Percentiles rank a stretch among this genome's conserved stretches.
Conservation (phyloP, 176 grass and related monocot species). For the Stipa capillata region DNA sequence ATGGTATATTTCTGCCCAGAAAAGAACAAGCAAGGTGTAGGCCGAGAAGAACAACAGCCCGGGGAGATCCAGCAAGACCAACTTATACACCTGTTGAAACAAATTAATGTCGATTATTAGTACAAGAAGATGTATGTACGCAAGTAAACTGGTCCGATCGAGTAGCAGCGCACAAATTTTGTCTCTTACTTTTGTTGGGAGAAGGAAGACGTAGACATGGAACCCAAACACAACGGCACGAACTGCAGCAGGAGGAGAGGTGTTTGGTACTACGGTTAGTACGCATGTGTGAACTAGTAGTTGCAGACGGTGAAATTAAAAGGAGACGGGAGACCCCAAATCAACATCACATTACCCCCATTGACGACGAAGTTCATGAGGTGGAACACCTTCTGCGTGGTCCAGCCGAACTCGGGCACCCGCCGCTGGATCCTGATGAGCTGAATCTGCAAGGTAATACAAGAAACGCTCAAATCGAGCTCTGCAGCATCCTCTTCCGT, state of each 20-base stretch:
- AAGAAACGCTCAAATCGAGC: background rate
- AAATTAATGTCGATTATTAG: background rate
- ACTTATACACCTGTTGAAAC: slow-evolving; percentile 51
- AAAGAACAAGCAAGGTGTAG: slow-evolving; percentile 90
- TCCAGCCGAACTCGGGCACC: slow-evolving; percentile 97
- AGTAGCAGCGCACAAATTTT: background rate
- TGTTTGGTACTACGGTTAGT: background rate
- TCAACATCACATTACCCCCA: slow-evolving; percentile 43
- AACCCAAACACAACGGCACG: slow-evolving; percentile 78
- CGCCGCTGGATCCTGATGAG: slow-evolving; percentile 73
- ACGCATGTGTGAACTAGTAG: background rate
- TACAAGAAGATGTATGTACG: background rate
- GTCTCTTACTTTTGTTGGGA: slow-evolving; percentile 49
- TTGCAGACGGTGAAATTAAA: background rate
- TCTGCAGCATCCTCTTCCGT: background rate
- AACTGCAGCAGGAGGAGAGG: slow-evolving; percentile 31
- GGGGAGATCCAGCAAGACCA: slow-evolving; percentile 71
- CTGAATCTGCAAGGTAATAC: slow-evolving; percentile 56
- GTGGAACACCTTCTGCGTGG: slow-evolving; percentile 98
- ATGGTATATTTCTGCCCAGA: slow-evolving; percentile 99
- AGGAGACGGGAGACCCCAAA: background rate
- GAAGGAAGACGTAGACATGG: slow-evolving; percentile 64
- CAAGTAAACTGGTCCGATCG: background rate
- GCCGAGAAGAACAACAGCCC: slow-evolving; percentile 92
- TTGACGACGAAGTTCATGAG: slow-evolving; percentile 98